Conservation (phyloP, 441 rosid species). For the Arabidopsis lyrata region DNA sequence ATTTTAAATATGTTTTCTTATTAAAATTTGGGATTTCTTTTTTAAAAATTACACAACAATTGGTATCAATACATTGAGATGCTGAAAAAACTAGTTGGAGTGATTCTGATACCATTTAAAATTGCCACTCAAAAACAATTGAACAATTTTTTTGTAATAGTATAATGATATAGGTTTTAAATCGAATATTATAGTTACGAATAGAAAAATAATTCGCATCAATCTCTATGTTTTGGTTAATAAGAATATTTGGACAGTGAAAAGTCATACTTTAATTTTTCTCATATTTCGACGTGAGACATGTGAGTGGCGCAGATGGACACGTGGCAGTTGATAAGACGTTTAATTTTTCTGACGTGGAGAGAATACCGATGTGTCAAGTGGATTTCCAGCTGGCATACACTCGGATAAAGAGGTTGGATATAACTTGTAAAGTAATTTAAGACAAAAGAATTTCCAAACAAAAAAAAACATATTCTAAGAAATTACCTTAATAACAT, state of each 20-base stretch:
- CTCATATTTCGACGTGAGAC: constrained; percentile 19
- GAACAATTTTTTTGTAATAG: neutral
- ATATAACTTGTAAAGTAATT: constrained; percentile 20
- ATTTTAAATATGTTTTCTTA: neutral
- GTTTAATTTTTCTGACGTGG: constrained; percentile 36
- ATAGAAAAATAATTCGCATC: neutral
- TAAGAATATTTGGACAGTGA: constrained; percentile 32
- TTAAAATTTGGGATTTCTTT: neutral
- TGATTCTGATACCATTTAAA: neutral
- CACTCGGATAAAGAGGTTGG: constrained; percentile 20
- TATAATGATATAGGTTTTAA: neutral
- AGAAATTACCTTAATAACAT: constrained; percentile 16
- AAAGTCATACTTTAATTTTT: constrained; percentile 8
- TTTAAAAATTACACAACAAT: neutral
- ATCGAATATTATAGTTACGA: constrained; percentile 1
- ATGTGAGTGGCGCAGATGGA: neutral
- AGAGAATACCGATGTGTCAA: constrained; percentile 41
- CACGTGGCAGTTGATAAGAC: constrained; percentile 38
- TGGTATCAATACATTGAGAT: neutral
- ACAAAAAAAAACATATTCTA: neutral
- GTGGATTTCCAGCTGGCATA: constrained; percentile 50
- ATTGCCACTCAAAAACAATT: neutral
- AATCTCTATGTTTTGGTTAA: constrained; percentile 29
- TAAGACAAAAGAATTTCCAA: neutral
- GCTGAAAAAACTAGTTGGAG: constrained; percentile 1